phyloP scores from a whole-genome alignment of 495 filamentous ascomycete species.

The Aspergillus hancockii region DNA sequence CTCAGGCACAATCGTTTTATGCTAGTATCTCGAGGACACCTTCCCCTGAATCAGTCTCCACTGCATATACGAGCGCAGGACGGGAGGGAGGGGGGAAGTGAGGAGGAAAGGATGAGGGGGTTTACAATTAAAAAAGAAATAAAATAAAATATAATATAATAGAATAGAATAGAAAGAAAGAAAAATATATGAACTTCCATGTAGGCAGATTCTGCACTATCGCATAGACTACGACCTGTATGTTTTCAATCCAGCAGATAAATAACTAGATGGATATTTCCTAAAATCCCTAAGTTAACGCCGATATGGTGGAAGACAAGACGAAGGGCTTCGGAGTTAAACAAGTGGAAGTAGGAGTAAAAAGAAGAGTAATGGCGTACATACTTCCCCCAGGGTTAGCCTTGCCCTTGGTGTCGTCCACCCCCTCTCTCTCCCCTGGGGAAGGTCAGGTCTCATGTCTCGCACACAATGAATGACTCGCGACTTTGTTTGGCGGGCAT shows the following conservation, averaged over 20 bases:
- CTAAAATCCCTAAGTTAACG: neutral
- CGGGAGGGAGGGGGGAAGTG: neutral
- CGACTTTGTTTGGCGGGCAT: neutral
- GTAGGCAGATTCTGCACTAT: neutral
- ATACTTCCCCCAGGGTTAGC: slow-evolving; percentile 1
- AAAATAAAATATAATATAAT: neutral
- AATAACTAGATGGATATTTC: neutral
- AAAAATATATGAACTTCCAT: neutral
- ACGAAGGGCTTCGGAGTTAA: neutral
- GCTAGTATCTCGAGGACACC: neutral
- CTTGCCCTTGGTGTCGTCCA: neutral
- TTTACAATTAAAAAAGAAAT: neutral
- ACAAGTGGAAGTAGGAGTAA: neutral
- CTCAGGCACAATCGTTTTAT: slow-evolving; percentile 10
- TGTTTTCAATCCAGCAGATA: neutral
- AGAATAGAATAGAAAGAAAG: neutral
- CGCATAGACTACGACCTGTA: neutral
- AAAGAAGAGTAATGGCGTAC: neutral
- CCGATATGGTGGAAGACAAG: neutral
- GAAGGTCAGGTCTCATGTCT: slow-evolving; percentile 13
- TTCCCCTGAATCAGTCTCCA: slow-evolving; percentile 18
- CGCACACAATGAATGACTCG: slow-evolving; percentile 16
- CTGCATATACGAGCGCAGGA: slow-evolving; percentile 6
- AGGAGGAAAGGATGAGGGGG: neutral
- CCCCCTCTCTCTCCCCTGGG: neutral